phyloP scores from a whole-genome alignment of 371 early-diverging fungal genomes.

The Mucor indicus region DNA sequence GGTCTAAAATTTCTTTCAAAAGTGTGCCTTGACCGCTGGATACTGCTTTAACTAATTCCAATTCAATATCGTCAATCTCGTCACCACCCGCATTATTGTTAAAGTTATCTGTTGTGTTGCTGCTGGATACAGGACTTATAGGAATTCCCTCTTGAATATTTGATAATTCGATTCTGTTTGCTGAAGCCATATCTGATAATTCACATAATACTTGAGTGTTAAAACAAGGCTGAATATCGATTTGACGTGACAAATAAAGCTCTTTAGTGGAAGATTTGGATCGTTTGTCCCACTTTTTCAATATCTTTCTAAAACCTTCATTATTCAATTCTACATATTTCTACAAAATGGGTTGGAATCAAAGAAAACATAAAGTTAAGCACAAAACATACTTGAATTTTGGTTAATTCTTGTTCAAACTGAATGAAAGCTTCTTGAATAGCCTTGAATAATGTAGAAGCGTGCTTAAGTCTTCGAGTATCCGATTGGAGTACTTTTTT shows the following conservation, averaged over 20 bases:
- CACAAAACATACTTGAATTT: constrained; percentile 71
- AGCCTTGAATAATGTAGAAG: constrained; percentile 57
- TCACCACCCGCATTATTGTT: constrained; percentile 9
- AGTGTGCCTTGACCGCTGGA: constrained; percentile 43
- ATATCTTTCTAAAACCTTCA: constrained; percentile 93
- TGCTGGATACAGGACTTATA: constrained; percentile 6
- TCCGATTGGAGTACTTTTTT: constrained; percentile 71
- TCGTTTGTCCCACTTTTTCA: constrained; percentile 98
- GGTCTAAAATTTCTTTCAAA: constrained; percentile 60
- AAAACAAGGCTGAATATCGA: constrained; percentile 95
- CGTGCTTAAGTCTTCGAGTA: constrained; percentile 51
- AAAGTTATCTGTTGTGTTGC: not conserved
- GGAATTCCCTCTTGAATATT: constrained; percentile 51
- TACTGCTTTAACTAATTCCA: constrained; percentile 58
- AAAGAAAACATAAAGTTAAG: too few species aligned
- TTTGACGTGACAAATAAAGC: constrained; percentile 89
- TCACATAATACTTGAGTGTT: constrained; percentile 88
- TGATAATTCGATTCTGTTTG: constrained; percentile 61
- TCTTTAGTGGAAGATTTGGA: constrained; percentile 93
- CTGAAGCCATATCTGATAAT: constrained; percentile 77
- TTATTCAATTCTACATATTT: constrained; percentile 95
- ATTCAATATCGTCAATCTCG: constrained; percentile 61
- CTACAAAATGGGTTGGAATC: constrained; percentile 40
- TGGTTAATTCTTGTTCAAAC: constrained; percentile 90
- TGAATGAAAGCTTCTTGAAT: constrained; percentile 87